Base-by-base conservation (phyloP, 129 eudicot species). In the Centella asiatica region DNA sequence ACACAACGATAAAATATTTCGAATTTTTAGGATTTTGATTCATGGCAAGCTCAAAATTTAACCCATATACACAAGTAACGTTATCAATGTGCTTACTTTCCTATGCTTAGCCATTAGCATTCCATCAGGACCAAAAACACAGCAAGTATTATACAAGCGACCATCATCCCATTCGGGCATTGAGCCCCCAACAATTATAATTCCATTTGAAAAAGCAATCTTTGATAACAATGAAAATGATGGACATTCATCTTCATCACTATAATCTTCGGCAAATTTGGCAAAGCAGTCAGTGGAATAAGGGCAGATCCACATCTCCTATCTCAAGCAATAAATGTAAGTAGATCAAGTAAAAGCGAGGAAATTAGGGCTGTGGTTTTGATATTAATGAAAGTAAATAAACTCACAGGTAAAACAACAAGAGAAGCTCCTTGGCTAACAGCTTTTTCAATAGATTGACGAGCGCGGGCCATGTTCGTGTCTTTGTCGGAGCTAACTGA, bases 241-340 rank as follows among this genome's bases (percentile, higher is more conserved):
- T 5, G 74, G 76, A 1, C 74, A 63, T 23, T 28, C 42, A 48
- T 60, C 40, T 44, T 37, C 64, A 22, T 52, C 60, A 11, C 59
- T 65, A 12, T 73, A 58, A 36, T 69, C 65, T 28, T 78, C 75
- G 4, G 70, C 73, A 54, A 69, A 78, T 45, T 57, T 26, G 0
- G 44, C 42, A 33, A 78, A 74, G 53, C 37, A 59, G 42, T 74
- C 67, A 2, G 31, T 39, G 18, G 80, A 78, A 50, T 69, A 74
- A 59, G 77, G 84, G 70, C 84, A 69, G 48, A 69, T 74, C 84
- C 84, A 78, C 77, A 74, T 78, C 74, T 78, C 84, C 83, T 73
- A 26, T 13, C 18, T 32, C 31, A 31, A 42, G 47, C 17, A 37
- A 0, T n/a, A n/a, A n/a, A n/a, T n/a, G n/a, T n/a, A n/a, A n/a